Percentiles rank a stretch among this genome's conserved stretches.
These are phyloP conservation scores for Coemansia sp. DNA, from an alignment of 192 early-diverging fungal genomes.

Conservation along the genomic window DNA sequence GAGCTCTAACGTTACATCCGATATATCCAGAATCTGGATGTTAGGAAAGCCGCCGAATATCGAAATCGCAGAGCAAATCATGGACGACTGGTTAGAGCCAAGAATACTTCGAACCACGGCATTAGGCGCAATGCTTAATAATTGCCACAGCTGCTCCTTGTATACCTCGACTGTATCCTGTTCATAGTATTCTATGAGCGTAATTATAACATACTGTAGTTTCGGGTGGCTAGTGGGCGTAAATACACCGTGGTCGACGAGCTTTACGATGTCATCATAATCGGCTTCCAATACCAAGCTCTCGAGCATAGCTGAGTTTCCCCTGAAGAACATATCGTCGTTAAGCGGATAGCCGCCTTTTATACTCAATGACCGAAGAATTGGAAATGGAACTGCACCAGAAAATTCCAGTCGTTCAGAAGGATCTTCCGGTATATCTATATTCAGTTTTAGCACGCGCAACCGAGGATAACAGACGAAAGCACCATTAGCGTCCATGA, in stretches of 20 bases:
- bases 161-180: neutral
- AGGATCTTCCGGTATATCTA: no score
- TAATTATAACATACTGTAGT: neutral
- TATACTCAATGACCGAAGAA: neutral
- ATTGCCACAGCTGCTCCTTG: neutral
- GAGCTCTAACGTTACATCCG: no score
- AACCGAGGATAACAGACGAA: neutral
- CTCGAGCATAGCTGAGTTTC: neutral
- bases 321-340: neutral
- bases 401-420: neutral
- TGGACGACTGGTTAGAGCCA: neutral
- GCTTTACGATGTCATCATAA: neutral
- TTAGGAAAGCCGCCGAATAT: neutral
- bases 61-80: neutral
- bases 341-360: neutral
- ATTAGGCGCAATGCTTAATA: neutral
- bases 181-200: no score
- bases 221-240: neutral
- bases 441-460: neutral
- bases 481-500: no score
- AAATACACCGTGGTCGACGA: neutral
- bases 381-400: neutral
- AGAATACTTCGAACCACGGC: neutral
- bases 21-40: neutral
- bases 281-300: neutral